Conservation (phyloP, 805 yeast species). For the Yarrowia sp. region DNA sequence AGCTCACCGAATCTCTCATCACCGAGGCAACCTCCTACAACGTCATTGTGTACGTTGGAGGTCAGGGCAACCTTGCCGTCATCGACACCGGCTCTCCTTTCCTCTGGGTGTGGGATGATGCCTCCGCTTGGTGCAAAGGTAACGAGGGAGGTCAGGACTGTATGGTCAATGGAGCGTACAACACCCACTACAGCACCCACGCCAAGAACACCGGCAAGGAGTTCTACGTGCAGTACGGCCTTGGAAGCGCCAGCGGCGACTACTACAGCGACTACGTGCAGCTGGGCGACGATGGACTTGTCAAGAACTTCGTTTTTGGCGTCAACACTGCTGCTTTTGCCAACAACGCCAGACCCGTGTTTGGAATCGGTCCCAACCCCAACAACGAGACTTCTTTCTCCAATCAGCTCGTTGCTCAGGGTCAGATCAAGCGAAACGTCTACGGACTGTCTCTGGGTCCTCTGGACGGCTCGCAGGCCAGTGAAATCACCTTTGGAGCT, state of each 20-base stretch:
- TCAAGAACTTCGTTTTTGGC: neutral
- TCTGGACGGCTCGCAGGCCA: neutral
- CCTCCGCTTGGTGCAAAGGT: conserved; percentile 52
- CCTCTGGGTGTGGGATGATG: neutral
- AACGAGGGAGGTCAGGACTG: neutral
- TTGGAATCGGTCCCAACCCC: conserved; percentile 10
- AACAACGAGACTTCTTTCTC: neutral
- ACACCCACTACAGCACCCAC: neutral
- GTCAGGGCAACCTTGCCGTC: neutral
- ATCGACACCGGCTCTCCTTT: conserved; percentile 6
- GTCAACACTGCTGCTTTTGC: neutral
- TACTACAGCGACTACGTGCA: neutral
- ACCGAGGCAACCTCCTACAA: conserved; percentile 42
- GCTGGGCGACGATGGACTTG: neutral
- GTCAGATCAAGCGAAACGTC: conserved; percentile 1
- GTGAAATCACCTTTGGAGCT: conserved; percentile 5
- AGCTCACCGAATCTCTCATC: neutral
- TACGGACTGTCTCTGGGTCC: conserved; percentile 12
- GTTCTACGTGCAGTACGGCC: neutral
- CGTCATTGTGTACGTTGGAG: conserved; percentile 55
- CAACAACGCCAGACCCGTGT: neutral
- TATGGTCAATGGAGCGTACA: neutral
- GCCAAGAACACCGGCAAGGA: neutral
- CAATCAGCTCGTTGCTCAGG: neutral
- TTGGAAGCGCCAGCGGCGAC: neutral